Conservation (phyloP, 108 stramenopile species). For the Seminavis robusta region DNA sequence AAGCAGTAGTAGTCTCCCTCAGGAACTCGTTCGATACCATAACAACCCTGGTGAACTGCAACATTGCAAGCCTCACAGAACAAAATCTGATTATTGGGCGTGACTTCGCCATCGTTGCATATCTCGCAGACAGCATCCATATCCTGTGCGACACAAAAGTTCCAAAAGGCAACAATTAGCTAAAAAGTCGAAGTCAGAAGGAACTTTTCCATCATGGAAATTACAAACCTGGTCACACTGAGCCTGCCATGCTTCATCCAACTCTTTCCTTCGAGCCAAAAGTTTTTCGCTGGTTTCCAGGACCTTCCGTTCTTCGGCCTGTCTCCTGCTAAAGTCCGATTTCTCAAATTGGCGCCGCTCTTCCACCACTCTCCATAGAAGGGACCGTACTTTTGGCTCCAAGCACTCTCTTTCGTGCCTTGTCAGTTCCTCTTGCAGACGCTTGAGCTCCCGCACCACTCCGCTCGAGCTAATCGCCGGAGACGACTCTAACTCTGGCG, state of each 20-base stretch:
- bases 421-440: conserved; percentile 30
- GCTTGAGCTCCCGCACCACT: conserved; percentile 28
- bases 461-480: conserved; percentile 1
- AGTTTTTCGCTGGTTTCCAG: conserved; percentile 37
- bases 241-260: conserved; percentile 58
- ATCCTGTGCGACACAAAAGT: no score
- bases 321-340: conserved; percentile 9
- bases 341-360: conserved; percentile 34
- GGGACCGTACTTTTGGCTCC: conserved; percentile 30
- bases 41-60: conserved; percentile 85
- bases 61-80: conserved; percentile 91
- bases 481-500: neutral
- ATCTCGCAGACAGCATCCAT: conserved; percentile 88
- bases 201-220: no score
- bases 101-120: conserved; percentile 86
- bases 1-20: conserved; percentile 88
- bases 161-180: no score
- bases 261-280: conserved; percentile 45
- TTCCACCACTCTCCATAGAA: conserved; percentile 29
- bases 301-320: conserved; percentile 21
- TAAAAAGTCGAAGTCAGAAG: no score
- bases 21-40: conserved; percentile 81
- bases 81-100: conserved; percentile 85
- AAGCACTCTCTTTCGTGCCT: conserved; percentile 33
- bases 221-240: no score